phyloP scores from a whole-genome alignment of 192 early-diverging fungal genomes.

The Coemansia sp. region DNA sequence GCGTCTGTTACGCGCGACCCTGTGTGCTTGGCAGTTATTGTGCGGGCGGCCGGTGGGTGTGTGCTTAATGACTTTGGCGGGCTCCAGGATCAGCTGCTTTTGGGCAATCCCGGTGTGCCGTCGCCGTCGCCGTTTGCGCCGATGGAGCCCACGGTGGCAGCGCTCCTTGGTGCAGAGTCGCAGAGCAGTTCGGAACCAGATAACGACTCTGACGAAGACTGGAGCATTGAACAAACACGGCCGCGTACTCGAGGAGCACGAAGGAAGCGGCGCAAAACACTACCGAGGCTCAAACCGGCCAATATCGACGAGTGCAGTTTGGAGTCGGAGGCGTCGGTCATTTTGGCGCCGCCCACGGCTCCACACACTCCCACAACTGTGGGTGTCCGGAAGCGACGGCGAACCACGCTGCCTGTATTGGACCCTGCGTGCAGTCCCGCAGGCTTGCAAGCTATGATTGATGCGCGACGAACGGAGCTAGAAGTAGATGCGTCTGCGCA shows the following conservation, averaged over 20 bases:
- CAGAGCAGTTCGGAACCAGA: conserved; percentile 47
- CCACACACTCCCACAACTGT: background rate
- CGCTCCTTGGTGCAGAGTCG: background rate
- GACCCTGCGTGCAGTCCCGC: conserved; percentile 8
- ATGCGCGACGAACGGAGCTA: conserved; percentile 20
- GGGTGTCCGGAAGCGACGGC: conserved; percentile 9
- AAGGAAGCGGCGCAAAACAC: conserved; percentile 10
- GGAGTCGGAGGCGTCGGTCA: conserved; percentile 22
- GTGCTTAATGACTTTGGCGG: conserved; percentile 34
- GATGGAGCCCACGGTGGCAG: background rate
- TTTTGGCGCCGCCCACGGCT: conserved; percentile 13
- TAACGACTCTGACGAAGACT: conserved; percentile 45
- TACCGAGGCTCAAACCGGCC: conserved; percentile 8
- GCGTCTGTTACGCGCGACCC: conserved; percentile 7
- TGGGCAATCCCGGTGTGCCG: too few relatives aligned
- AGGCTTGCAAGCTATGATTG: conserved; percentile 15
- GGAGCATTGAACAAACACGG: conserved; percentile 11
- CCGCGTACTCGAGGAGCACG: background rate
- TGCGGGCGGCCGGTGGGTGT: conserved; percentile 28
- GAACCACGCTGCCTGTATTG: conserved; percentile 2
- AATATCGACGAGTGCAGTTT: background rate
- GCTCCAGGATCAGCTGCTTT: conserved; percentile 13
- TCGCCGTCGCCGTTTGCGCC: background rate
- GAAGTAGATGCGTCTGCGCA: conserved; percentile 2
- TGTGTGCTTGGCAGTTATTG: conserved; percentile 17